Evolutionary conservation across 495 filamentous ascomycete genomes (phyloP).

Genomic region (Hypoxylon cercidicola): DNA sequence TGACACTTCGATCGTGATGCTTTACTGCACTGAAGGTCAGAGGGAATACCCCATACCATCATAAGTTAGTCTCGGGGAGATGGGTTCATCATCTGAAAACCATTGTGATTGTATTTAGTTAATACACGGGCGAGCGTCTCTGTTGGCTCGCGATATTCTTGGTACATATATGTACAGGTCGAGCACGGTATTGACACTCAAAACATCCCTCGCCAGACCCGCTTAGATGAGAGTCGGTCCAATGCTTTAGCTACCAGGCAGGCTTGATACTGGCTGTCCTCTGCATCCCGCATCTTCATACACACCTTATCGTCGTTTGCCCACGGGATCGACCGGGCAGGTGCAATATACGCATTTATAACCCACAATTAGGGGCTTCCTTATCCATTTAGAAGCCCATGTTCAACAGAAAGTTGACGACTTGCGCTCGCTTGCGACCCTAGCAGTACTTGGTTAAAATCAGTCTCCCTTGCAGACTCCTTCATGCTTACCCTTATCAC

Average conservation of each 20-base stretch:
- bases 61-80: not conserved
- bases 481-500: slow-evolving; percentile 62
- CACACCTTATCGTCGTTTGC: not conserved
- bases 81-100: not conserved
- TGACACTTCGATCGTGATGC: slow-evolving; percentile 62
- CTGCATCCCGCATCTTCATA: not conserved
- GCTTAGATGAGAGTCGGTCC: too few relatives aligned
- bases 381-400: slow-evolving; percentile 33
- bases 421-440: slow-evolving; percentile 33
- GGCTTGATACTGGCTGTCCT: too few relatives aligned
- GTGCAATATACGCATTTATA: too few relatives aligned
- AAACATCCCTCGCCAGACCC: not conserved
- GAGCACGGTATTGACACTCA: not conserved
- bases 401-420: slow-evolving; percentile 34
- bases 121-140: slow-evolving; percentile 15
- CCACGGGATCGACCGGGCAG: not conserved
- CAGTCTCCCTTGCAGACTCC: not conserved
- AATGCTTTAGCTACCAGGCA: too few relatives aligned
- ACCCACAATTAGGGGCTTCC: not conserved
- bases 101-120: slow-evolving; percentile 1
- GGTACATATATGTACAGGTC: slow-evolving; percentile 17
- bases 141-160: slow-evolving; percentile 11
- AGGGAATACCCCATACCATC: slow-evolving; percentile 40
- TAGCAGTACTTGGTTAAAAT: slow-evolving; percentile 13
- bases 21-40: slow-evolving; percentile 45